A percentile compares a stretch with the other conserved stretches of the same genome.
Evolutionary conservation across 768 basidiomycete species (phyloP).

Genomic region (Neoboletus subvelutipes): DNA sequence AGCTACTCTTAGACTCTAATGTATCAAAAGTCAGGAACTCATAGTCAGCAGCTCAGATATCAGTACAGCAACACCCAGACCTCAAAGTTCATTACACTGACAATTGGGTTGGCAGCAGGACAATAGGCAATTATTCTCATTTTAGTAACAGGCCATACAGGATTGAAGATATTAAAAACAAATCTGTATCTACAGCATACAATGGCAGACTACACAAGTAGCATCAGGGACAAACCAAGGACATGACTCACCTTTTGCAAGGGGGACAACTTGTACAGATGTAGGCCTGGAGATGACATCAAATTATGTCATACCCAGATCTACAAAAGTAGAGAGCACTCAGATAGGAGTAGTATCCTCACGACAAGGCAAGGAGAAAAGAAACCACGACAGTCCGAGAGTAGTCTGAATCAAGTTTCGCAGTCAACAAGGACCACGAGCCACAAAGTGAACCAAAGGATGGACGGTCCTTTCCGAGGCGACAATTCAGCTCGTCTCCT

Average conservation of each 20-base stretch:
- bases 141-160: neutral
- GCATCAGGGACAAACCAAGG: too few species aligned
- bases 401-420: slow-evolving; percentile 39
- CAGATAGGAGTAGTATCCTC: slow-evolving; percentile 3
- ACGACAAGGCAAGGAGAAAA: slow-evolving; percentile 10
- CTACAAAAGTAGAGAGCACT: neutral
- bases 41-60: too few species aligned
- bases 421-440: slow-evolving; percentile 12
- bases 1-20: too few species aligned
- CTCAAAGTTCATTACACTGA: too few species aligned
- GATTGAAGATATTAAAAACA: neutral
- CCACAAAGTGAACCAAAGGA: slow-evolving; percentile 33
- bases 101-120: neutral
- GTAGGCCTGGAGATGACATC: slow-evolving; percentile 4
- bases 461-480: neutral
- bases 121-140: neutral
- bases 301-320: neutral
- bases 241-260: neutral
- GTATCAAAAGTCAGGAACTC: neutral
- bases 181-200: neutral
- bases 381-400: slow-evolving; percentile 24
- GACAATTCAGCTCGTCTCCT: slow-evolving; percentile 13
- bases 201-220: neutral
- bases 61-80: too few species aligned
- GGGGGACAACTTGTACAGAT: neutral